Evolutionary conservation across 495 filamentous ascomycete species (phyloP), one percentile per base, ranked within the genome.

Genomic region (Haplographium delicatum): DNA sequence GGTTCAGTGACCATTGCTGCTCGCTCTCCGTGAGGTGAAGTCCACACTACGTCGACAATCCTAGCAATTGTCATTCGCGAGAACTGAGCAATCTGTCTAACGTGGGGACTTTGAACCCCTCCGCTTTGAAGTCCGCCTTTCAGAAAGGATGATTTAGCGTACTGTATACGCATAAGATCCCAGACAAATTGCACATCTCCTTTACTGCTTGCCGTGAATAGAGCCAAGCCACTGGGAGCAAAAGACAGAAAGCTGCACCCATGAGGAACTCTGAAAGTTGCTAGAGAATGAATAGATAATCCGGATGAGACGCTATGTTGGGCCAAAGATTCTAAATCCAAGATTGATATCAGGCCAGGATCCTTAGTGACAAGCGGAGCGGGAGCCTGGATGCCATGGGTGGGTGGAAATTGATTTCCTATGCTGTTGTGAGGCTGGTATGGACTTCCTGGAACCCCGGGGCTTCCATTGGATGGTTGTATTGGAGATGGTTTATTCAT

Each of bases 231-330:
- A 38, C 79, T 85, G 0, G 93, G 91, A 37, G 90, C 83, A 46
- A 98, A 87, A 0, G 91, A 94, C 18, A 98, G 65, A 61, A 87
- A 91, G 64, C 93, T 96, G 65, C 90, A 96, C 19, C 93, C 93
- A 42, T 85, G 79, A 6, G 85, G 84, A 4, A 86, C 73, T 18
- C 81, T 78, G 57, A 97, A 95, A 0, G 89, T 91, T 5, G 86
- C 83, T 38, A 89, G 63, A 2, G 89, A 87, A 42, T 81, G 74
- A 27, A 73, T 65, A 20, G 65, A 47, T 38, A 70, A 66, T 37
- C 48, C 50, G 33, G 59, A 33, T 38, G 57, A 50, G 20, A 59
- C 48, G 31, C 65, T 61, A 66, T 70, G 57, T 57, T 72, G 54
- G 57, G 77, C 51, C 47, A 86, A 66, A 62, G 68, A 79, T 23